Conservation (phyloP, 495 filamentous ascomycete species). For the Neurospora africana region DNA sequence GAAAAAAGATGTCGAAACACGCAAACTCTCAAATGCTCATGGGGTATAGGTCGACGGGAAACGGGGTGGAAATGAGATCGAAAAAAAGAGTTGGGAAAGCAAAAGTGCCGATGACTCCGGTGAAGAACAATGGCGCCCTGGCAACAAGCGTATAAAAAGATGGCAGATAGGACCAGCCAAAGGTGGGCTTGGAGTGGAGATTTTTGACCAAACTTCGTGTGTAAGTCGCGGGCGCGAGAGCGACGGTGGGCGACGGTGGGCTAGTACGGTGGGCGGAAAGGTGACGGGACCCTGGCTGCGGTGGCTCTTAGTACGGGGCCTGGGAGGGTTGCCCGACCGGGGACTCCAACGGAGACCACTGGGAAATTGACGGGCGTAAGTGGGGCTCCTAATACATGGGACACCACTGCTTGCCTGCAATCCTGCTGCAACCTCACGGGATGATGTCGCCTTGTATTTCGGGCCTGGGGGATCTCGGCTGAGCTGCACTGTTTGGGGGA, state of each 20-base stretch:
- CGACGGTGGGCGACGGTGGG: neutral
- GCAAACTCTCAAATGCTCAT: neutral
- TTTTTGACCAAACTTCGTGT: slow-evolving; percentile 8
- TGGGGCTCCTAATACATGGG: neutral
- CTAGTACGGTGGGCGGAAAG: neutral
- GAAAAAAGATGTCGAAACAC: neutral
- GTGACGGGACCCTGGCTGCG: neutral
- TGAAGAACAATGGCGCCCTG: slow-evolving; percentile 10
- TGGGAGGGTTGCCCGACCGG: neutral
- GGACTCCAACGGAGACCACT: neutral
- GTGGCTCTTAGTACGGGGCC: neutral
- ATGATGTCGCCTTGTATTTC: neutral
- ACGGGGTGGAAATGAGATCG: slow-evolving; percentile 6
- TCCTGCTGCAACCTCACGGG: neutral
- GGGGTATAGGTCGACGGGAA: neutral
- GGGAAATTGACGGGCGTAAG: neutral
- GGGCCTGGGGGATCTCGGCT: neutral
- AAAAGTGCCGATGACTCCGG: slow-evolving; percentile 18
- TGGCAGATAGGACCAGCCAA: slow-evolving; percentile 5
- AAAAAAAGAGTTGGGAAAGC: slow-evolving; percentile 11
- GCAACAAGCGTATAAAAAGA: neutral
- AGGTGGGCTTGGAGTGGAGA: slow-evolving; percentile 29
- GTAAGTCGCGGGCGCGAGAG: slow-evolving; percentile 11
- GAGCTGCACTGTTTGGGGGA: neutral
- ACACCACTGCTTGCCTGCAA: neutral